These are phyloP conservation scores for Xerocomus spinulosus DNA, from an alignment of 768 basidiomycete genomes.

Conservation along the genomic window DNA sequence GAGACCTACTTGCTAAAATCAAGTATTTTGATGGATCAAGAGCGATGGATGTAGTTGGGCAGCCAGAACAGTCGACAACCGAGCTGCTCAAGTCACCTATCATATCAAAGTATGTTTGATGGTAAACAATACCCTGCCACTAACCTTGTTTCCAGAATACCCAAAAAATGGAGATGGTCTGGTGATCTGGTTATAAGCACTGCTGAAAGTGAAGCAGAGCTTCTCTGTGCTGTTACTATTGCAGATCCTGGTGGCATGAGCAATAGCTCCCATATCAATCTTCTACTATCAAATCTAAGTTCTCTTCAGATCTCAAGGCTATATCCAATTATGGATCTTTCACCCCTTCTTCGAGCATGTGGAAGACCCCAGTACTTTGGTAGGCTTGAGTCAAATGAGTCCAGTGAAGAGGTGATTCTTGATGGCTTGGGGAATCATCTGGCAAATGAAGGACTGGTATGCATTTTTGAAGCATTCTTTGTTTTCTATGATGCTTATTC, in stretches of 20 bases:
- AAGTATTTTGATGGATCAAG: conserved; percentile 8
- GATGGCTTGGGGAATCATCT: conserved; percentile 43
- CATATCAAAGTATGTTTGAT: conserved; percentile 25
- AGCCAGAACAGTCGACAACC: conserved; percentile 1
- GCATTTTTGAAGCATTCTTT: conserved; percentile 8
- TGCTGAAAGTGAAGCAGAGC: conserved; percentile 35
- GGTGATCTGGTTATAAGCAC: conserved; percentile 48
- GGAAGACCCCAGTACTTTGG: conserved; percentile 50
- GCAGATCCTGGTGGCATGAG: conserved; percentile 40
- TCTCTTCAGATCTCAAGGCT: conserved; percentile 44
- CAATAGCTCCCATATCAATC: conserved; percentile 46
- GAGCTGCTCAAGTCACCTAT: conserved; percentile 12
- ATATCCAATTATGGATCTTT: conserved; percentile 45
- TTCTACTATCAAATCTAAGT: conserved; percentile 39
- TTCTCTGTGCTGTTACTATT: conserved; percentile 47
- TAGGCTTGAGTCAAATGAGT: conserved; percentile 39
- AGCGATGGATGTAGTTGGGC: conserved; percentile 10
- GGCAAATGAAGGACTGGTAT: conserved; percentile 45
- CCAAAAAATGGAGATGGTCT: conserved; percentile 63
- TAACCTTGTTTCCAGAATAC: conserved; percentile 38
- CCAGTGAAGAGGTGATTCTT: conserved; percentile 38
- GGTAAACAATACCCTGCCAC: background rate
- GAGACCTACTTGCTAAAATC: background rate
- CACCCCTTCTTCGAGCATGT: conserved; percentile 46
- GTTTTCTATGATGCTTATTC: conserved; percentile 2